Evolutionary conservation across 2,329 filamentous ascomycete species (phyloP).

Genomic region (Ophiostoma novo-ulmi): DNA sequence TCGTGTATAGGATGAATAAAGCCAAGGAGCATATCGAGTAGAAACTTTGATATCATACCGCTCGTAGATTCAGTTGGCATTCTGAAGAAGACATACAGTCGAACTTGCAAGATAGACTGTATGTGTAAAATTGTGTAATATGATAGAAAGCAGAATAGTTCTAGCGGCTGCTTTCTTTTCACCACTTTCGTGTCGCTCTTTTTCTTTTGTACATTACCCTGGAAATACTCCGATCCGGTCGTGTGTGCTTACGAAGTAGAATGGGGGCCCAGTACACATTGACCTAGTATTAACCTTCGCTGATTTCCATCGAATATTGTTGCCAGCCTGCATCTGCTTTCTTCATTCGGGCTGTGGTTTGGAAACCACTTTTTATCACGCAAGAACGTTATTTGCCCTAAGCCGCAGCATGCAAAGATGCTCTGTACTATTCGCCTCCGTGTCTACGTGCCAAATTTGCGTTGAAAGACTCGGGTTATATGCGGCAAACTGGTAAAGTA

Average conservation of each 20-base stretch:
- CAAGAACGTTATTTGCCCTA: background rate
- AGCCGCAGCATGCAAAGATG: too few relatives aligned
- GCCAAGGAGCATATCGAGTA: background rate
- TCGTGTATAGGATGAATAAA: background rate
- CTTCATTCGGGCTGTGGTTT: background rate
- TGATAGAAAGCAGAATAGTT: background rate
- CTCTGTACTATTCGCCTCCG: background rate
- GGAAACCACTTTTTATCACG: background rate
- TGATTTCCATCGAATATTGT: too few relatives aligned
- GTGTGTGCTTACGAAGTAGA: background rate
- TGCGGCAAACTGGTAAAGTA: background rate
- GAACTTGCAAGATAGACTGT: background rate
- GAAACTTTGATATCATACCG: background rate
- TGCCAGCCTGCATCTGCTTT: background rate
- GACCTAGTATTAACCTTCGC: too few relatives aligned
- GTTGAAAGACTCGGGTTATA: background rate
- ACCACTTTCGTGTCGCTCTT: background rate
- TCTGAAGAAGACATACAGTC: background rate
- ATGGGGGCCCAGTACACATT: too few relatives aligned
- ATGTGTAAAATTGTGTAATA: background rate
- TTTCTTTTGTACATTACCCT: background rate
- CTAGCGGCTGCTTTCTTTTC: background rate
- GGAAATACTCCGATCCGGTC: background rate
- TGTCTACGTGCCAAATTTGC: background rate
- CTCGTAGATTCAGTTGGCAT: background rate